Evolutionary conservation across 1,284 basidiomycete species (phyloP).

Genomic region (Ustilago xerochloae): DNA sequence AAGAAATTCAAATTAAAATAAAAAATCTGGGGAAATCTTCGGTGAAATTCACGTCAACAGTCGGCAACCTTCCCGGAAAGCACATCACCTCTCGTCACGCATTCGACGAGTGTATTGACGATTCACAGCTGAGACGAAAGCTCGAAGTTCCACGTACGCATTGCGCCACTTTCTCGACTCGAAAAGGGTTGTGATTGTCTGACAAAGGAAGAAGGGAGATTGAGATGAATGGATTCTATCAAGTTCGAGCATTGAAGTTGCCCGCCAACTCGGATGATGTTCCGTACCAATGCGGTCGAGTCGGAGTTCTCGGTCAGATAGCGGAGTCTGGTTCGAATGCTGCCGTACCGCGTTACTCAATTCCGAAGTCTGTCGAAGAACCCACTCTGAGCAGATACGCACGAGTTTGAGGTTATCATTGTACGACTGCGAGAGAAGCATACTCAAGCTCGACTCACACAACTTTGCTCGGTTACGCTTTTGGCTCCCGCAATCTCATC

Average conservation of each 20-base stretch:
- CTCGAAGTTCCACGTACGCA: background rate
- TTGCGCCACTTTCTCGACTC: background rate
- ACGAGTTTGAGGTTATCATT: too few species aligned
- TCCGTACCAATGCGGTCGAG: background rate
- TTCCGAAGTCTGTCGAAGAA: too few species aligned
- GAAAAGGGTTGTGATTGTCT: background rate
- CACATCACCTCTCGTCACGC: background rate
- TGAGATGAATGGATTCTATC: background rate
- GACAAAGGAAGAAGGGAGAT: background rate
- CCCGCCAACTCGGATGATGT: too few species aligned
- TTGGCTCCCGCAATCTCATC: too few species aligned
- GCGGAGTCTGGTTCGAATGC: background rate
- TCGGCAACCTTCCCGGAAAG: background rate
- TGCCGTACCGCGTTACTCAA: background rate
- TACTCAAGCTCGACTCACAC: too few species aligned
- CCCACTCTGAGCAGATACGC: too few species aligned
- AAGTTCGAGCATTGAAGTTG: background rate
- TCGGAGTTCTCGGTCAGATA: background rate
- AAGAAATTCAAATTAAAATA: background rate
- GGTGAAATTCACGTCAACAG: conserved; percentile 9
- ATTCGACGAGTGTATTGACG: background rate
- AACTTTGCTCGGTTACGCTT: too few species aligned
- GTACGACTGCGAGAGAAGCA: too few species aligned
- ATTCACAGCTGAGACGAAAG: background rate
- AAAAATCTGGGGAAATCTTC: conserved; percentile 31